phyloP scores from a whole-genome alignment of 306 rosid species.

The Astragalus membranaceus region DNA sequence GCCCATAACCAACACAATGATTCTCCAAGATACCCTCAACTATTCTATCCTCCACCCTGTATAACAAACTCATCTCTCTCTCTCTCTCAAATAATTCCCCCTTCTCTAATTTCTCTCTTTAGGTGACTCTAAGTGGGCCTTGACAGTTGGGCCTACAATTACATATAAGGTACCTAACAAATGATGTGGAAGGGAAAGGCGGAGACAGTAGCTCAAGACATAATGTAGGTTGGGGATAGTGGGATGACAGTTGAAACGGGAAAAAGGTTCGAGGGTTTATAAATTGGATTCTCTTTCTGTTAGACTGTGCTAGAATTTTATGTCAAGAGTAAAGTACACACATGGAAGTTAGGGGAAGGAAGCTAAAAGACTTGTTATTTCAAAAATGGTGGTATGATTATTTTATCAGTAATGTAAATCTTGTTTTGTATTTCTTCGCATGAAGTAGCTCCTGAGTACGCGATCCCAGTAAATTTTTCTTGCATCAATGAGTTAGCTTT shows the following conservation, averaged over 20 bases:
- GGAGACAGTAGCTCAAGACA: not conserved
- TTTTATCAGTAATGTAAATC: not conserved
- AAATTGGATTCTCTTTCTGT: not conserved
- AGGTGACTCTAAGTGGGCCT: too few species aligned
- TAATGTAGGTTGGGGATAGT: not conserved
- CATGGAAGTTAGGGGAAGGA: not conserved
- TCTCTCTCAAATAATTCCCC: too few species aligned
- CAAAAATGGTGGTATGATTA: not conserved
- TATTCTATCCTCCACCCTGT: too few species aligned
- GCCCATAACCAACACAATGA: too few species aligned
- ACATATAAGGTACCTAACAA: too few species aligned
- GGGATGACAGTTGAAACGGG: not conserved
- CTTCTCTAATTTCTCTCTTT: too few species aligned
- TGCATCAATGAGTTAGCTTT: not conserved
- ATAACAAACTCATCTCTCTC: too few species aligned
- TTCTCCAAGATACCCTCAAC: too few species aligned
- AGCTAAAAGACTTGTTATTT: not conserved
- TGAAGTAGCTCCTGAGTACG: not conserved
- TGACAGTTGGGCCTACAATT: too few species aligned
- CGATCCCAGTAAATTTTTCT: not conserved
- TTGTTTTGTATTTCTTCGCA: slow-evolving; percentile 1
- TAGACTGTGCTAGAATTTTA: not conserved
- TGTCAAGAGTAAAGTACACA: not conserved
- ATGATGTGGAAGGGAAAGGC: not conserved
- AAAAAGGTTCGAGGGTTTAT: not conserved